Evolutionary conservation across 2,329 filamentous ascomycete species (phyloP).

Genomic region (Alternaria dauci): DNA sequence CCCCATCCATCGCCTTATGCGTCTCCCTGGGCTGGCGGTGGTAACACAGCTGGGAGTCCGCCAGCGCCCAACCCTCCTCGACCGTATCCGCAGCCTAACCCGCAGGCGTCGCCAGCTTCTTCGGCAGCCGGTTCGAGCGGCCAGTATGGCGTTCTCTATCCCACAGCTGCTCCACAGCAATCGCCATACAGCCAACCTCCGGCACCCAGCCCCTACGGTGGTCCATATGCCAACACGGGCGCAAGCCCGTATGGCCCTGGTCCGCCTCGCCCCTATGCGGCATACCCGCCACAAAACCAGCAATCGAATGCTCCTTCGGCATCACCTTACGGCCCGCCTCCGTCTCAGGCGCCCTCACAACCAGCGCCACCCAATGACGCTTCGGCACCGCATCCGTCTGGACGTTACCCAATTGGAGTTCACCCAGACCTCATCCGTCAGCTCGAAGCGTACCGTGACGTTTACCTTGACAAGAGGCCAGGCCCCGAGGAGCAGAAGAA

Average conservation of each 20-base stretch:
- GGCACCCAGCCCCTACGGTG: slow-evolving; percentile 38
- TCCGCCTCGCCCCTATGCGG: slow-evolving; percentile 39
- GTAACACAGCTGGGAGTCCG: slow-evolving; percentile 39
- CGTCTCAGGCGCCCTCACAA: slow-evolving; percentile 17
- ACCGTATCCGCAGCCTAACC: slow-evolving; percentile 39
- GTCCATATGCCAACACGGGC: slow-evolving; percentile 40
- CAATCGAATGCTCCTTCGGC: slow-evolving; percentile 25
- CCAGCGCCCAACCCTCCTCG: slow-evolving; percentile 37
- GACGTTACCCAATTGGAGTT: slow-evolving; percentile 42
- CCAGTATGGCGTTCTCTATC: slow-evolving; percentile 48
- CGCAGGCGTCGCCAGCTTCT: slow-evolving; percentile 36
- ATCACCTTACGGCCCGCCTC: slow-evolving; percentile 22
- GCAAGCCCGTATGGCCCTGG: slow-evolving; percentile 39
- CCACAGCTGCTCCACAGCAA: slow-evolving; percentile 40
- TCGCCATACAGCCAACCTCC: slow-evolving; percentile 29
- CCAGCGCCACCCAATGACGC: slow-evolving; percentile 12
- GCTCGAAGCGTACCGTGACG: slow-evolving; percentile 45
- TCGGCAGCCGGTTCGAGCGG: slow-evolving; percentile 36
- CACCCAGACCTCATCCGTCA: slow-evolving; percentile 42
- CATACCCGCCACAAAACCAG: slow-evolving; percentile 36
- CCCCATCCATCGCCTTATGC: slow-evolving; percentile 46
- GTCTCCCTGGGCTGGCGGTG: slow-evolving; percentile 49
- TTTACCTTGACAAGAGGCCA: slow-evolving; percentile 37
- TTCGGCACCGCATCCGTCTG: slow-evolving; percentile 32
- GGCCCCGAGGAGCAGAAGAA: slow-evolving; percentile 39